phyloP scores from a whole-genome alignment of 495 filamentous ascomycete species.

The Parmelia sp. region DNA sequence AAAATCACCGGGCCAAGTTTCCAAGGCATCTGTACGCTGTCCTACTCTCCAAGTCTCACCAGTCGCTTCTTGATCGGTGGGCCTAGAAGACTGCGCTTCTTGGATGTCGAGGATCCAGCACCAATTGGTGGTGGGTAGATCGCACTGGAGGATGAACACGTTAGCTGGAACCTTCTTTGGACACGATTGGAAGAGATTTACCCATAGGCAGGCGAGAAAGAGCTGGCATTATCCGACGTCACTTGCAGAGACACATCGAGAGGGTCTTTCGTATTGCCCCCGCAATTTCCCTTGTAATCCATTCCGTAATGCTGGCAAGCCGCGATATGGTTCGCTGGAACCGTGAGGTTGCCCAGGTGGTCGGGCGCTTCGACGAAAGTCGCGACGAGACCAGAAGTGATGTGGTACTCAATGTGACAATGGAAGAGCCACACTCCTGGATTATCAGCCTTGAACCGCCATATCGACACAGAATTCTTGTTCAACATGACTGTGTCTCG shows the following conservation, averaged over 20 bases:
- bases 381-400: slow-evolving; percentile 39
- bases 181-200: neutral
- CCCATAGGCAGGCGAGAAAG: slow-evolving; percentile 50
- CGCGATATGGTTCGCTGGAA: slow-evolving; percentile 57
- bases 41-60: neutral
- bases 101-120: slow-evolving; percentile 14
- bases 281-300: slow-evolving; percentile 60
- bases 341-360: slow-evolving; percentile 32
- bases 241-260: slow-evolving; percentile 52
- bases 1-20: neutral
- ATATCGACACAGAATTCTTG: slow-evolving; percentile 52
- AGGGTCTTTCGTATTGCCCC: slow-evolving; percentile 54
- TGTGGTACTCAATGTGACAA: slow-evolving; percentile 68
- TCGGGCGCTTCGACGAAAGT: slow-evolving; percentile 46
- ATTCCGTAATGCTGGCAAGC: slow-evolving; percentile 46
- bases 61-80: neutral
- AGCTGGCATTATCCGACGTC: slow-evolving; percentile 37
- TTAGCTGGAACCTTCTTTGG: neutral
- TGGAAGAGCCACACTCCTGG: slow-evolving; percentile 55
- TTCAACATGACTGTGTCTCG: slow-evolving; percentile 54
- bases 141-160: neutral
- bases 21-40: neutral
- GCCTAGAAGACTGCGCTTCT: slow-evolving; percentile 4
- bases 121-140: slow-evolving; percentile 11
- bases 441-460: slow-evolving; percentile 64